Base-by-base conservation (phyloP, 2,329 filamentous ascomycete species). In the Colletotrichum sp. region DNA sequence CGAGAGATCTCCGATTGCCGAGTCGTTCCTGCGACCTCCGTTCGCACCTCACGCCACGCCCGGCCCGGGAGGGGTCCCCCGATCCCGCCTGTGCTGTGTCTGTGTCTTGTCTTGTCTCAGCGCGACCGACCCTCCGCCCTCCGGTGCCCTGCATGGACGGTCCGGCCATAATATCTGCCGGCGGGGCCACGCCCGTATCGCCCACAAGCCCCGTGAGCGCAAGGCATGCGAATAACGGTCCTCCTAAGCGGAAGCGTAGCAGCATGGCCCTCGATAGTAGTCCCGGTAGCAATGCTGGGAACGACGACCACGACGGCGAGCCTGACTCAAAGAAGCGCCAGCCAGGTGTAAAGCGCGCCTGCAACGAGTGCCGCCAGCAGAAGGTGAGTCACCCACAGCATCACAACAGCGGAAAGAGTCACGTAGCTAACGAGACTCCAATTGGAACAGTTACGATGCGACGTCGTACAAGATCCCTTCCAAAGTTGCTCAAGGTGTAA, bases 281-380 rank as follows among this genome's bases (percentile, higher is more conserved):
- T 78, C 91, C 92, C 5, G 91, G 89, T 30, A 93, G 90, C 80
- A 86, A 88, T 66, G 89, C 88, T 73, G 89, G 89, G 72, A 88
- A 92, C 74, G 91, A 92, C 75, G 90, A 92, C 32, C 88, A 92
- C 72, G 83, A 87, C 66, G 86, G 87, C 65, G 88, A 90, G 68
- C 84, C 88, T 63, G 91, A 92, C 80, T 72, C 72, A 34, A 91
- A 91, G 85, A 92, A 92, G 84, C 89, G 92, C 76, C 91, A 93
- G 79, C 92, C 92, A 30, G 92, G 92, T 71, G 92, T 94, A 65
- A 95, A 96, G 87, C 90, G 95, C 80, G 95, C 95, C 8, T 96
- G 95, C 85, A 96, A 96, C 82, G 94, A 96, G 84, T 96, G 94
- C 83, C 90, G 94, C 77, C 95, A 96, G 86, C 95, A 96, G 85